Conservation (phyloP, 306 rosid species). For the Quercus rubra region DNA sequence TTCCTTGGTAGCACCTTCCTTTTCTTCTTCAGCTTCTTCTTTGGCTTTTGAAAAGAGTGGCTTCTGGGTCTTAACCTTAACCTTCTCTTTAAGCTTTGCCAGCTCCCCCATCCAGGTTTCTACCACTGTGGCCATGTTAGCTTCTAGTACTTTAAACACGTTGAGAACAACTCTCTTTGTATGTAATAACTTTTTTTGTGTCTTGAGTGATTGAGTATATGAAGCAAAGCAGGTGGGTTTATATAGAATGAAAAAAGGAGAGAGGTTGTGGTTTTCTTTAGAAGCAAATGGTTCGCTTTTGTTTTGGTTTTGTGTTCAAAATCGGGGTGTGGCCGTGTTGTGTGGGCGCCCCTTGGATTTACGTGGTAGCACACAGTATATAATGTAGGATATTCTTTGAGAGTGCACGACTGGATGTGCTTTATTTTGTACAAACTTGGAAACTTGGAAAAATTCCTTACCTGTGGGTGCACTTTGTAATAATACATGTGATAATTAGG, state of each 20-base stretch:
- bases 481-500: too few relatives aligned
- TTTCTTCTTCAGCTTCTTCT: slow-evolving; percentile 21
- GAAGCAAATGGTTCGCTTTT: background rate
- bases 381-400: slow-evolving; percentile 28
- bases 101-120: slow-evolving; percentile 72
- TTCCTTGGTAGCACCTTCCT: slow-evolving; percentile 18
- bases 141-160: background rate
- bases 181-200: background rate
- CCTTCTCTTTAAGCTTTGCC: slow-evolving; percentile 51
- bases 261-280: background rate
- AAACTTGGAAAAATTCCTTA: background rate
- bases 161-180: background rate
- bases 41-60: slow-evolving; percentile 28
- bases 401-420: background rate
- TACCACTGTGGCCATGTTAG: slow-evolving; percentile 60
- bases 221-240: background rate
- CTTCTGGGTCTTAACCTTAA: slow-evolving; percentile 32
- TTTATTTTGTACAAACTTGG: background rate
- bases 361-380: slow-evolving; percentile 40
- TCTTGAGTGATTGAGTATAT: background rate
- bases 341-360: slow-evolving; percentile 15
- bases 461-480: background rate
- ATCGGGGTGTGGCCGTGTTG: background rate
- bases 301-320: background rate
- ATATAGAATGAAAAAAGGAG: slow-evolving; percentile 17